Conservation (phyloP, 2,329 filamentous ascomycete genomes). For the Pseudogymnoascus sp. region DNA sequence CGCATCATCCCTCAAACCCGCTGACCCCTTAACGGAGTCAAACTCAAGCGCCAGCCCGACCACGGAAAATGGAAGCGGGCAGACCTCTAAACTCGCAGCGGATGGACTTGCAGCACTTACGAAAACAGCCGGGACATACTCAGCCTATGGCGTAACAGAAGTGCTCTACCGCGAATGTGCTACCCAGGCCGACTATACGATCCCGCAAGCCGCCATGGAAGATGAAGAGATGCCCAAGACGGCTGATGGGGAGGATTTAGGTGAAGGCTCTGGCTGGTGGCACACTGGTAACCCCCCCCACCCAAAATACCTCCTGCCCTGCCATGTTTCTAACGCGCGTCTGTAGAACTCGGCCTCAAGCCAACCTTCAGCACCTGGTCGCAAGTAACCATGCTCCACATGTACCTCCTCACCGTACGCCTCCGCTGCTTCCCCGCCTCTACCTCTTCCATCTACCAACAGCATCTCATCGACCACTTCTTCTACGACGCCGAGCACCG, state of each 20-base stretch:
- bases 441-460: conserved; percentile 69
- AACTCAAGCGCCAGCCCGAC: conserved; percentile 1
- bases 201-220: conserved; percentile 59
- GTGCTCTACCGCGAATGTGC: conserved; percentile 70
- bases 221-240: conserved; percentile 62
- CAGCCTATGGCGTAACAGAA: conserved; percentile 73
- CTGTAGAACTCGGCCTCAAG: conserved; percentile 63
- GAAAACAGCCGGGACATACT: conserved; percentile 52
- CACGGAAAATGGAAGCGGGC: conserved; percentile 14
- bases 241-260: conserved; percentile 74
- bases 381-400: conserved; percentile 90
- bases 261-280: conserved; percentile 70
- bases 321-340: neutral
- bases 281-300: conserved; percentile 57
- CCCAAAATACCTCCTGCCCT: conserved; percentile 12
- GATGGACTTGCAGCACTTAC: conserved; percentile 22
- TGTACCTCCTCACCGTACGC: conserved; percentile 82
- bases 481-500: conserved; percentile 81
- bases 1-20: conserved; percentile 18
- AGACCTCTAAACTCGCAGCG: conserved; percentile 15
- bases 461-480: conserved; percentile 90
- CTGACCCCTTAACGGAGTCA: conserved; percentile 10
- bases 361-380: conserved; percentile 95
- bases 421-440: conserved; percentile 69
- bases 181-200: conserved; percentile 65